phyloP scores from a whole-genome alignment of 768 basidiomycete species.

The Hygrophorus pudorinus region DNA sequence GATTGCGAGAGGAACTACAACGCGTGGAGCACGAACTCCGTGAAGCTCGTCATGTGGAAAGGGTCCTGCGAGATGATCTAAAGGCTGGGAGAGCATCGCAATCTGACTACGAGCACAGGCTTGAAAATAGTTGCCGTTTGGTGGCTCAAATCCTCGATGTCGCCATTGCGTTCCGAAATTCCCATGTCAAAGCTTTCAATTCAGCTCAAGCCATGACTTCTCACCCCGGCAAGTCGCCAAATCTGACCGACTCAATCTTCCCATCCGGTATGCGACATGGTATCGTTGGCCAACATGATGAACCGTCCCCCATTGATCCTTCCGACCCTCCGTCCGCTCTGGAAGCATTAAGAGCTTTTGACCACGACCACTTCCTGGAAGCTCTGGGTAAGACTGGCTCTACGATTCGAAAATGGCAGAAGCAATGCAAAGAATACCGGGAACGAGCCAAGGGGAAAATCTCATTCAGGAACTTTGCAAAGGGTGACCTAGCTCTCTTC shows the following conservation, averaged over 20 bases:
- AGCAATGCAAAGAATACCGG: slow-evolving; percentile 91
- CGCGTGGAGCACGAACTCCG: slow-evolving; percentile 61
- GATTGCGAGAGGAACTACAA: slow-evolving; percentile 65
- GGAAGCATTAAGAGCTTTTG: slow-evolving; percentile 62
- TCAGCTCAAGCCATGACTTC: slow-evolving; percentile 48
- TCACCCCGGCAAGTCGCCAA: slow-evolving; percentile 39
- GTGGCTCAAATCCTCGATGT: slow-evolving; percentile 77
- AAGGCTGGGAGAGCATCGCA: slow-evolving; percentile 60
- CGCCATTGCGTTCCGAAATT: slow-evolving; percentile 65
- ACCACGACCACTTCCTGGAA: slow-evolving; percentile 80
- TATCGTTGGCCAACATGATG: slow-evolving; percentile 41
- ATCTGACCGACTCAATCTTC: slow-evolving; percentile 40
- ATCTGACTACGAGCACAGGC: slow-evolving; percentile 52
- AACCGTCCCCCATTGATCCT: slow-evolving; percentile 70
- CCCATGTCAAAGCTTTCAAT: slow-evolving; percentile 64
- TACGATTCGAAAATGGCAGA: slow-evolving; percentile 93
- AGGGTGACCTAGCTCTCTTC: slow-evolving; percentile 93
- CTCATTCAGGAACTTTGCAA: slow-evolving; percentile 89
- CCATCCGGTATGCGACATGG: slow-evolving; percentile 44
- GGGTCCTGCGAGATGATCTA: slow-evolving; percentile 64
- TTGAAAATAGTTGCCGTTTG: slow-evolving; percentile 58
- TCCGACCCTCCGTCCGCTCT: slow-evolving; percentile 64
- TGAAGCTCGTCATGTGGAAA: slow-evolving; percentile 57
- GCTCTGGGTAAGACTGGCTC: slow-evolving; percentile 73
- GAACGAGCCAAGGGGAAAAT: slow-evolving; percentile 96